Evolutionary conservation across 305 asterid species (phyloP).

Genomic region (Plantago lanceolata): DNA sequence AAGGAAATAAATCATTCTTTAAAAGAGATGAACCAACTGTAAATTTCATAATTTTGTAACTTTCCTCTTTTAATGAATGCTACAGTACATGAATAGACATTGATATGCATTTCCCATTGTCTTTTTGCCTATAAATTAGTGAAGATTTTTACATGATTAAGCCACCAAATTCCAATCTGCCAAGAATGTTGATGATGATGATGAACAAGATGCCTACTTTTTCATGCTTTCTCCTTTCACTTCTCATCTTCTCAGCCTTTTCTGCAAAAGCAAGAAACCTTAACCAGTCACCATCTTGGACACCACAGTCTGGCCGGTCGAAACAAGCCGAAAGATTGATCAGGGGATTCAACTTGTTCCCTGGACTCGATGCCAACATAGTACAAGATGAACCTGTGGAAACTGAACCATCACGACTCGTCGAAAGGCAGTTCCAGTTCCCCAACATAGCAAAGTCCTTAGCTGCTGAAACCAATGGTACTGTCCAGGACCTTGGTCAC

Average conservation of each 20-base stretch:
- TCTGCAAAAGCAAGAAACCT: conserved; percentile 1
- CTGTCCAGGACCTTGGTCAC: conserved; percentile 46
- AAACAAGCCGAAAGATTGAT: conserved; percentile 24
- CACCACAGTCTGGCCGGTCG: too few relatives aligned
- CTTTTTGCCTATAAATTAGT: conserved; percentile 24
- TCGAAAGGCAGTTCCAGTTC: conserved; percentile 26
- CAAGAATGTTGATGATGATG: not conserved
- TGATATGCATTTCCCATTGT: conserved; percentile 10
- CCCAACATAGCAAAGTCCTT: conserved; percentile 16
- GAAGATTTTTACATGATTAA: not conserved
- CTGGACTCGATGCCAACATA: conserved; percentile 27
- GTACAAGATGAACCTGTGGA: conserved; percentile 17
- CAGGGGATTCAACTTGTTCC: conserved; percentile 29
- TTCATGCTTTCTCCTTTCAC: conserved; percentile 19
- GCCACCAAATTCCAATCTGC: not conserved
- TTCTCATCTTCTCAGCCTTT: not conserved
- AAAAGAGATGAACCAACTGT: too few relatives aligned
- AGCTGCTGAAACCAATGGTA: conserved; percentile 18
- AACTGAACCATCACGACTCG: conserved; percentile 10
- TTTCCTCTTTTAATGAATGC: too few relatives aligned
- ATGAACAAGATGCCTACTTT: conserved; percentile 14
- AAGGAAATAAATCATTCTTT: too few relatives aligned
- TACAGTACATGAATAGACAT: not conserved
- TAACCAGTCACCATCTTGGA: not conserved
- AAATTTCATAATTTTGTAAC: too few relatives aligned